phyloP scores from a whole-genome alignment of 2,329 filamentous ascomycete species.

The Stagonosporopsis rhizophila region DNA sequence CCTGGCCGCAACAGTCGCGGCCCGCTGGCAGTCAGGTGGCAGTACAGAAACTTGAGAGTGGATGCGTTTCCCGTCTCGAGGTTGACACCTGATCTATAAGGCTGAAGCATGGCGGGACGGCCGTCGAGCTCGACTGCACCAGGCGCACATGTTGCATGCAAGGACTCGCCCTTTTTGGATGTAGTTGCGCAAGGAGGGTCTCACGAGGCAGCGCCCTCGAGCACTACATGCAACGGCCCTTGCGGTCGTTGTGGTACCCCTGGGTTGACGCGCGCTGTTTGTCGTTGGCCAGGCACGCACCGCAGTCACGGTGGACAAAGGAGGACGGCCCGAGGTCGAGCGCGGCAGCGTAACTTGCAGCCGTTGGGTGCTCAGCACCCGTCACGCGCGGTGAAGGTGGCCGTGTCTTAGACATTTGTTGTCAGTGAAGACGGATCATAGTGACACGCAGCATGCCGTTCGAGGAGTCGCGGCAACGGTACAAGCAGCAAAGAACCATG shows the following conservation, averaged over 20 bases:
- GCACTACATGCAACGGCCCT: slow-evolving; percentile 19
- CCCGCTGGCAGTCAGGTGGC: slow-evolving; percentile 10
- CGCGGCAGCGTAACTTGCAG: slow-evolving; percentile 22
- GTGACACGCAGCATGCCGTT: slow-evolving; percentile 30
- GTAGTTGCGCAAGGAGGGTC: slow-evolving; percentile 23
- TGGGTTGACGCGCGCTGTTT: slow-evolving; percentile 23
- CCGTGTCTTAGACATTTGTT: slow-evolving; percentile 6
- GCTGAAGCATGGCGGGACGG: slow-evolving; percentile 32
- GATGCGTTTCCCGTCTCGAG: slow-evolving; percentile 11
- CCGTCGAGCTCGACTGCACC: slow-evolving; percentile 10
- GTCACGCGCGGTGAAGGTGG: slow-evolving; percentile 14
- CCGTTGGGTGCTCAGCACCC: slow-evolving; percentile 23
- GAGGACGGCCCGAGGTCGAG: slow-evolving; percentile 41
- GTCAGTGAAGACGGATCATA: slow-evolving; percentile 22
- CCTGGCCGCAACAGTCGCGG: slow-evolving; percentile 13
- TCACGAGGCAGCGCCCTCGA: slow-evolving; percentile 30
- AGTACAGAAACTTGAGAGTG: slow-evolving; percentile 3
- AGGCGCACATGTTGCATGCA: slow-evolving; percentile 27
- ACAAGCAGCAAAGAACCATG: slow-evolving; percentile 12
- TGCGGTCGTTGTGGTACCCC: slow-evolving; percentile 14
- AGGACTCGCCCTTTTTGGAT: slow-evolving; percentile 24
- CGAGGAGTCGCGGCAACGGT: slow-evolving; percentile 8
- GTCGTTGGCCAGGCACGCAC: slow-evolving; percentile 31
- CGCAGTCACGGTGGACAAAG: slow-evolving; percentile 26
- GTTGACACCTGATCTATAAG: slow-evolving; percentile 38